Conservation (phyloP, 352 stramenopile species). For the Phytophthora boehmeriae region DNA sequence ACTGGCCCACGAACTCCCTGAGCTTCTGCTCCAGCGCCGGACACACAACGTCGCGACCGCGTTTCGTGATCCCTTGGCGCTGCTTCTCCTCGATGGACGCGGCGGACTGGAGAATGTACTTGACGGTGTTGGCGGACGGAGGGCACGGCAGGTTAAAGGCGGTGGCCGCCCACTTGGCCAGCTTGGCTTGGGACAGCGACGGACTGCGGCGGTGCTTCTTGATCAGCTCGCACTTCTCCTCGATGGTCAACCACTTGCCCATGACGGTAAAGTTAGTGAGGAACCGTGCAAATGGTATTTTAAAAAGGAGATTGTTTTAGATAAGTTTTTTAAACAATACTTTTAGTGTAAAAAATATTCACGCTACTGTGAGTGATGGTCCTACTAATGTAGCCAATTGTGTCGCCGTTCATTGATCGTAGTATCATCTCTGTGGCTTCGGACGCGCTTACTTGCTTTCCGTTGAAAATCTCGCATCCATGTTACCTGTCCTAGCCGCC, state of each 20-base stretch:
- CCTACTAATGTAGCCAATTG: too few species aligned
- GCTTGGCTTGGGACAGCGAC: slow-evolving; percentile 25
- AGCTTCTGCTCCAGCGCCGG: slow-evolving; percentile 28
- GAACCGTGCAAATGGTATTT: too few species aligned
- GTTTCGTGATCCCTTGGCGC: slow-evolving; percentile 25
- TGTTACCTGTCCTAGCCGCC: too few species aligned
- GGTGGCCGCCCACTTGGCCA: slow-evolving; percentile 20
- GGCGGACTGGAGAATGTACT: slow-evolving; percentile 22
- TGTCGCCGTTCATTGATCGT: too few species aligned
- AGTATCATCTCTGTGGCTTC: too few species aligned
- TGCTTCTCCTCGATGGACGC: slow-evolving; percentile 27
- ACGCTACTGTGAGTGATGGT: too few species aligned
- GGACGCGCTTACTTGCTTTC: too few species aligned
- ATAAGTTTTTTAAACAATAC: too few species aligned
- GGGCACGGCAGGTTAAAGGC: slow-evolving; percentile 25
- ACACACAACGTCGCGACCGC: slow-evolving; percentile 23
- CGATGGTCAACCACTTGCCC: slow-evolving; percentile 31
- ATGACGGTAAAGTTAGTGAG: too few species aligned
- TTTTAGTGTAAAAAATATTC: too few species aligned
- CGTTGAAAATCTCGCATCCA: too few species aligned
- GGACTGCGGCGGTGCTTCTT: slow-evolving; percentile 25
- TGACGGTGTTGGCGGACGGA: slow-evolving; percentile 26
- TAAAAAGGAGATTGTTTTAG: too few species aligned
- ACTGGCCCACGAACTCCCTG: slow-evolving; percentile 14
- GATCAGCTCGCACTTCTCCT: slow-evolving; percentile 32